Evolutionary conservation across 352 stramenopile genomes (phyloP), one percentile per base, ranked within the genome.

Genomic region (Phytopythium delawarense): DNA sequence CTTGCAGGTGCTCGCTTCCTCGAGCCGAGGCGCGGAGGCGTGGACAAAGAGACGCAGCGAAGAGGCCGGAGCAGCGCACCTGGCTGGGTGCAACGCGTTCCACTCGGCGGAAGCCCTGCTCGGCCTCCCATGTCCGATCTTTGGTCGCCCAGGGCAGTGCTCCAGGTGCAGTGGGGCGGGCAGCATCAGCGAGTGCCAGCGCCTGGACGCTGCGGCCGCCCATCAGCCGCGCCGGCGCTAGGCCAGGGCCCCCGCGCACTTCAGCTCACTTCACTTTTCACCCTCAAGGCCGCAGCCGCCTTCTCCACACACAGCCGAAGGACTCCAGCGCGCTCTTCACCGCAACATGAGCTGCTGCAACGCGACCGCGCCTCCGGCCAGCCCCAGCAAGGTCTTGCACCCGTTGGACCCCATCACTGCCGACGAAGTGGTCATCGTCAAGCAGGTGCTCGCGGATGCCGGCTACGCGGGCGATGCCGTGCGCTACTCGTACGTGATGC

Each of bases 401-500:
- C 75, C 75, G 20, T 70, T 84, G n/a, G 75, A 81, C 49, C 75
- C 75, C 18, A 66, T 84, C 63, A 77, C 75, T 18, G 57, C 70
- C 37, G 65, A 76, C 32, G 75, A 84, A 64, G 68, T 84, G 48
- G 61, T 64, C 50, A 67, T 48, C n/a, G 62, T 74, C 50, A 84
- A 81, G 59, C 70, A 81, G 62, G 65, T 84, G 46, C 64, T 81
- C 20, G 70, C 65, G 8, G 72, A 78, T 11, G 62, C 62, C 20
- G 75, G 72, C n/a, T 74, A 75, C 67, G 63, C 54, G 16, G 64
- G 72, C 16, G 49, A 69, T 9, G 58, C 74, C 23, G 28, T 81
- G 5, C 75, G 75, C 50, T 84, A 76, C 60, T 77, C 72, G 40
- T 84, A 84, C 59, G 75, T 84, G 50, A 75, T 84, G 72, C 59